Base-by-base conservation (phyloP, 345 rosid genomes). In the Sisymbrium altissimum region DNA sequence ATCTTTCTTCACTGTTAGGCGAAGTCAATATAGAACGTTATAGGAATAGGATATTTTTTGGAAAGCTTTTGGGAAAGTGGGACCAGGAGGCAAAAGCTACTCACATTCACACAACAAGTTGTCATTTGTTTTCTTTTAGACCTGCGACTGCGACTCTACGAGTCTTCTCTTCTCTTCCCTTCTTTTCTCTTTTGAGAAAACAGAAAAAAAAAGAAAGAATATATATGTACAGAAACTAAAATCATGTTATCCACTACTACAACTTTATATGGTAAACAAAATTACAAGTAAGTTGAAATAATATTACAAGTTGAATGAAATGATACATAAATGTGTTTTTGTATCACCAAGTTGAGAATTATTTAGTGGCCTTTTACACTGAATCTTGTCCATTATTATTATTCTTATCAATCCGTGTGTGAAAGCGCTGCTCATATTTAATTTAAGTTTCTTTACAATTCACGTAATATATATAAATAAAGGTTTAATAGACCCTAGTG, bases 1-100 rank as follows among this genome's bases (percentile, higher is more conserved):
- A 48, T 48, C 53, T 48, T 48, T 48, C 53, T 48, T 48, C 54
- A 48, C 4, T 48, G 53, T 18, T 18, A 25, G 53, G 53, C 27
- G 9, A 48, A 19, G 27, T 48, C 54, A 49, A 19, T 19, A n/a
- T n/a, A n/a, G n/a, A 49, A 19, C 29, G 54, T 49, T 9, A n/a
- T n/a, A 49, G 30, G 32, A 59, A 59, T 21, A 65, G 19, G 33
- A 49, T 45, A 64, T 64, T 66, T 64, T 48, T 12, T 35, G 0
- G 64, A 9, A 29, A 27, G 30, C 17, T 19, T 44, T 54, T 8
- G 29, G 32, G 54, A 63, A 52, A 50, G 53, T 62, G 30, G 62
- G 76, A 63, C 63, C 62, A 29, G n/a, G n/a, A 10, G 64, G 55
- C 71, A 56, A 73, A 52, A 50, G 69, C 32, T 64, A 13, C 11